These are phyloP conservation scores for Stemphylium vesicarium DNA, from an alignment of 2,329 filamentous ascomycete genomes.

Conservation along the genomic window DNA sequence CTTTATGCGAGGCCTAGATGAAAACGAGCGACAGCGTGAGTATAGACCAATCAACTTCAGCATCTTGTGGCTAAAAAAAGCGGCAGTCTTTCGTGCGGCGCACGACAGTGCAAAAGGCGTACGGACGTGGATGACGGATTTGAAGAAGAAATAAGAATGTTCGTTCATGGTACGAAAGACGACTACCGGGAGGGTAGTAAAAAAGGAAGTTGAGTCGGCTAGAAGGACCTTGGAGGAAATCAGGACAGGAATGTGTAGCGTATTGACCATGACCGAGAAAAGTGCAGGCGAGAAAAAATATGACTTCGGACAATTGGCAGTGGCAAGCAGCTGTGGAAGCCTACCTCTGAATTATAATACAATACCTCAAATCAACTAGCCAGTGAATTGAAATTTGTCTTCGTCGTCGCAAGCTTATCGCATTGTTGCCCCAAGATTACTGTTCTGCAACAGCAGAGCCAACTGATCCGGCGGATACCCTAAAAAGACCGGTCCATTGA, in stretches of 20 bases:
- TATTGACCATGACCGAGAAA: not conserved
- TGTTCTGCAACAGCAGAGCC: conserved; percentile 44
- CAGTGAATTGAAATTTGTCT: conserved; percentile 14
- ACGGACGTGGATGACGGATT: conserved; percentile 53
- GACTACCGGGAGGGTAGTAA: not conserved
- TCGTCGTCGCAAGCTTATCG: conserved; percentile 21
- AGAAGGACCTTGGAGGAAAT: not conserved
- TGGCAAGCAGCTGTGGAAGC: conserved; percentile 22
- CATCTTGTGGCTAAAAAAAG: conserved; percentile 6
- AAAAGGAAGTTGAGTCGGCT: not conserved
- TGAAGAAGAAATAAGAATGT: conserved; percentile 48
- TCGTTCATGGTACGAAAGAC: not conserved
- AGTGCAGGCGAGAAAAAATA: not conserved
- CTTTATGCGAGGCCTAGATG: conserved; percentile 86
- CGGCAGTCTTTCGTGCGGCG: conserved; percentile 55
- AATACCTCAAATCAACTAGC: conserved; percentile 28
- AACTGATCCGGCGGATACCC: conserved; percentile 66
- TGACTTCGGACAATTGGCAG: conserved; percentile 1
- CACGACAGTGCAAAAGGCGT: conserved; percentile 57
- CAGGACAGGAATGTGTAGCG: not conserved
- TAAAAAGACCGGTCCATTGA: conserved; percentile 93
- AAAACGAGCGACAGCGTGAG: conserved; percentile 77
- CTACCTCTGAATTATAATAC: conserved; percentile 36
- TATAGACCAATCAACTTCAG: conserved; percentile 8
- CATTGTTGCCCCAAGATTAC: conserved; percentile 42